Evolutionary conservation across 2,329 filamentous ascomycete species (phyloP).

Genomic region (Zymoseptoria passerinii): DNA sequence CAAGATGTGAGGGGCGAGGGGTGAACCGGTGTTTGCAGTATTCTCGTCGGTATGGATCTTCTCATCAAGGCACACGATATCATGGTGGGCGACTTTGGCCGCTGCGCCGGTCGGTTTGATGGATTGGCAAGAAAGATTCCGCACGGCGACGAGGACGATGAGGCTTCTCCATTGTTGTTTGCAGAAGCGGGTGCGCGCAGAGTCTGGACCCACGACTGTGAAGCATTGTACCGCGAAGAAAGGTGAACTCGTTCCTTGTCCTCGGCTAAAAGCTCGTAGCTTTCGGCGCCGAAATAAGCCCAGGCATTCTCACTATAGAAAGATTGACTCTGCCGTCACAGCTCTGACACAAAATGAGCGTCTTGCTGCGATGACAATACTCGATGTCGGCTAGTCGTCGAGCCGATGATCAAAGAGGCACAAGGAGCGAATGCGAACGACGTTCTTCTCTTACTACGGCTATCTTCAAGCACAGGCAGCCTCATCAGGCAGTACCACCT

Average conservation of each 20-base stretch:
- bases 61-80: conserved; percentile 4
- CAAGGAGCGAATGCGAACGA: no score
- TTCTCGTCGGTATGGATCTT: neutral
- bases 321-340: no score
- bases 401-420: no score
- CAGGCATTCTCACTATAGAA: no score
- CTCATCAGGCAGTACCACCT: neutral
- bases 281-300: neutral
- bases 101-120: neutral
- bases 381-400: no score
- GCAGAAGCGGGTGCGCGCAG: neutral
- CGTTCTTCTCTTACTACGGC: no score
- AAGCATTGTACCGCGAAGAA: neutral
- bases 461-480: neutral
- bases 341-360: no score
- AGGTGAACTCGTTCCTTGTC: neutral
- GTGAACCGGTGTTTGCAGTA: neutral
- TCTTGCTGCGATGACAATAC: no score
- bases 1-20: neutral
- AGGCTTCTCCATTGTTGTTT: neutral
- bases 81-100: neutral
- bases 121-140: neutral
- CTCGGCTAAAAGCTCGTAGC: neutral
- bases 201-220: neutral
- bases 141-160: neutral